Base-by-base conservation (phyloP, 305 asterid species). In the Euphrasia arctica region DNA sequence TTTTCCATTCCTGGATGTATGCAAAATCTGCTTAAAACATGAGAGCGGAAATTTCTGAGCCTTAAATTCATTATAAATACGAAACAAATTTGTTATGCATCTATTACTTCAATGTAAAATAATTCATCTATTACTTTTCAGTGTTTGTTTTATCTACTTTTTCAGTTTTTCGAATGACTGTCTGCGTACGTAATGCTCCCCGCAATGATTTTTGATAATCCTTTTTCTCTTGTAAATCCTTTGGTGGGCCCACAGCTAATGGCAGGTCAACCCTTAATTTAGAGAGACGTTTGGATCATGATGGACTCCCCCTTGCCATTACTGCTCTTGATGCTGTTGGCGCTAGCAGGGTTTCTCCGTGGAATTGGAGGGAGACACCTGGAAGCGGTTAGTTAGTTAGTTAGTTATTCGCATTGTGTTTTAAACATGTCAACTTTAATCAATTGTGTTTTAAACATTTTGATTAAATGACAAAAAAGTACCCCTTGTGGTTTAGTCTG, bases 341-440 rank as follows among this genome's bases (percentile, higher is more conserved):
- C 63, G 89, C 87, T 41, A 74, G 81, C 66, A 95, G 90, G 54
- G 91, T 70, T 64, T 89, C 96, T 68, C 96, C 96, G 5, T 89
- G 96, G 96, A 86, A 80, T 69, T 89, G 96, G 96, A 81, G 92
- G 74, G 96, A 76, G 69, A 85, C 95, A 51, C 90, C 95, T 28
- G 89, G 88, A 74, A 86, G 75, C 67, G 96, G 96, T 89, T 47
- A 62, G 87, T 77, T 70, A 13, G 56, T 13, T 18, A 3, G 27
- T n/a, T 18, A 18, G 22, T 18, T 18, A 18, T 39, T 39, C 9
- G 57, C 32, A 32, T 54, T 58, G 36, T 58, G 31, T 54, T 54
- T 71, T 9, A 5, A 14, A 14, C 32, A 51, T 51, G 56, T 15
- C 29, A 36, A 58, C 18, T 50, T 58, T 36, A 14, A 45, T 58